phyloP scores from a whole-genome alignment of 129 eudicot species.

The Flaveria sonorensis region DNA sequence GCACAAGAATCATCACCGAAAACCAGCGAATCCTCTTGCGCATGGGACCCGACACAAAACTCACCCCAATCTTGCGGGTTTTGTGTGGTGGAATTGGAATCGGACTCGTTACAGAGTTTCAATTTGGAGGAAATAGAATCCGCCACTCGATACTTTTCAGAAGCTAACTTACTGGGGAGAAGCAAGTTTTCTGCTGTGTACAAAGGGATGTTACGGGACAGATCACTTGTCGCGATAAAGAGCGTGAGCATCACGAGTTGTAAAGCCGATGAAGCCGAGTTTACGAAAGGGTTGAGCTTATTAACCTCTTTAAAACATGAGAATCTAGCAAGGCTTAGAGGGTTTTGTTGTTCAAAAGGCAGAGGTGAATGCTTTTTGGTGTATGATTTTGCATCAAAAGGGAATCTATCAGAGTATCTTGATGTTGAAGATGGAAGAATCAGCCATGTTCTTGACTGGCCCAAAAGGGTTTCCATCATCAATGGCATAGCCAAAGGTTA shows the following conservation, averaged over 20 bases:
- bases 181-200: constrained; percentile 79
- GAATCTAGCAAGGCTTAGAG: constrained; percentile 63
- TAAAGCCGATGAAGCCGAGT: constrained; percentile 82
- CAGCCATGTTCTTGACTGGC: constrained; percentile 64
- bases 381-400: constrained; percentile 75
- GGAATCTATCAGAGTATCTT: constrained; percentile 59
- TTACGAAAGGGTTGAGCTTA: constrained; percentile 67
- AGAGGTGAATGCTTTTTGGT: constrained; percentile 83
- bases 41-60: constrained; percentile 57
- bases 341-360: constrained; percentile 79
- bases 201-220: constrained; percentile 69
- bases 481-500: constrained; percentile 82
- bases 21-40: constrained; percentile 56
- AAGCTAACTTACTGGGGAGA: constrained; percentile 67
- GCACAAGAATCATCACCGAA: constrained; percentile 46
- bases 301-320: constrained; percentile 72
- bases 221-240: constrained; percentile 71
- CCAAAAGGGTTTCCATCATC: constrained; percentile 69
- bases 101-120: constrained; percentile 42
- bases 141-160: constrained; percentile 83
- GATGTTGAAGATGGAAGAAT: constrained; percentile 49
- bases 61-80: constrained; percentile 31
- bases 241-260: constrained; percentile 69
- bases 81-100: constrained; percentile 21
- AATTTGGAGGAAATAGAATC: constrained; percentile 93